These are phyloP conservation scores for Mycena pura DNA, from an alignment of 768 basidiomycete species.

Conservation along the genomic window DNA sequence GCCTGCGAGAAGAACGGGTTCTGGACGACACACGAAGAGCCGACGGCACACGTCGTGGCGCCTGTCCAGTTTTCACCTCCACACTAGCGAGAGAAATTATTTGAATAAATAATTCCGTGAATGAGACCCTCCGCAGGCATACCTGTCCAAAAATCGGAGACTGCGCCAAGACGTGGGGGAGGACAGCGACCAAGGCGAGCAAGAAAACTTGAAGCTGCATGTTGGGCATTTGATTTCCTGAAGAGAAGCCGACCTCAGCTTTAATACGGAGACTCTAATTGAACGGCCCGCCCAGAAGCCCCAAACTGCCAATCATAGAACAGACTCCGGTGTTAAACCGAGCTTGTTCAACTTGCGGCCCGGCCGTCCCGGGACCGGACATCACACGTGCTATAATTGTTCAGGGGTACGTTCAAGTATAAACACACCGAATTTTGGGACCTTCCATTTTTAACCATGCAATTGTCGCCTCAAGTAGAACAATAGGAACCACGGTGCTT, in stretches of 20 bases:
- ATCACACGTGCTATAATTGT: no score
- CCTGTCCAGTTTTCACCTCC: conserved; percentile 7
- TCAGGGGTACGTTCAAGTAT: no score
- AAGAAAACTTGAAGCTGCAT: conserved; percentile 5
- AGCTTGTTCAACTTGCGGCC: neutral
- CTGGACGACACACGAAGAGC: neutral
- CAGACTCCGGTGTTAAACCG: conserved; percentile 6
- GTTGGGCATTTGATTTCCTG: conserved; percentile 2
- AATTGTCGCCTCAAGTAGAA: no score
- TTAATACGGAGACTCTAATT: conserved; percentile 4
- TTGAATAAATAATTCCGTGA: neutral
- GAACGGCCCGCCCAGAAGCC: conserved; percentile 9
- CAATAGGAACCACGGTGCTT: no score
- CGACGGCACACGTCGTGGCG: conserved; percentile 1
- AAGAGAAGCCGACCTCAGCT: neutral
- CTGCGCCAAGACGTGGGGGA: conserved; percentile 8
- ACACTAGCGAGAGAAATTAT: no score
- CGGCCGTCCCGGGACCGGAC: no score
- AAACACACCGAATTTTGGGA: no score
- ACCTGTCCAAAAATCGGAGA: conserved; percentile 13
- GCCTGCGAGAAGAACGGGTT: conserved; percentile 8
- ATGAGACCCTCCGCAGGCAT: neutral
- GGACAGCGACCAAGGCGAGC: conserved; percentile 7
- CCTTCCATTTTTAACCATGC: no score
- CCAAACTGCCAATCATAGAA: neutral